phyloP scores from a whole-genome alignment of 805 yeast species.

The Candida gorgasii region DNA sequence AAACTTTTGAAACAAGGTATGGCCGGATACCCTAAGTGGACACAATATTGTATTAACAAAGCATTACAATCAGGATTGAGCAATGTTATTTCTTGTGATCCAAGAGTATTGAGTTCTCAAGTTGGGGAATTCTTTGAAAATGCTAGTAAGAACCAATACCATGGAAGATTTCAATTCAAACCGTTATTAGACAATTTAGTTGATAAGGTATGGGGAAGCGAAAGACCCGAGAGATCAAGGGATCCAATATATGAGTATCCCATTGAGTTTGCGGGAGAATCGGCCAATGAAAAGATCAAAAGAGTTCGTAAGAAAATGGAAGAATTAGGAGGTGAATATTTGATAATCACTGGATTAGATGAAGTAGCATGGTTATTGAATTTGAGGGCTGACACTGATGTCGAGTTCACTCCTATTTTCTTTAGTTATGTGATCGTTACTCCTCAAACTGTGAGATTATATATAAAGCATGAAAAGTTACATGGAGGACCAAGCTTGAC shows the following conservation, averaged over 20 bases:
- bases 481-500: slow-evolving; percentile 25
- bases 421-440: slow-evolving; percentile 58
- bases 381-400: slow-evolving; percentile 69
- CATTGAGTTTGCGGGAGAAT: slow-evolving; percentile 35
- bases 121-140: slow-evolving; percentile 43
- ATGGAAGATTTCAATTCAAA: slow-evolving; percentile 26
- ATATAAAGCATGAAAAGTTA: slow-evolving; percentile 51
- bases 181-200: slow-evolving; percentile 36
- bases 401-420: slow-evolving; percentile 85
- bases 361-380: slow-evolving; percentile 85
- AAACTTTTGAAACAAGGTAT: slow-evolving; percentile 74
- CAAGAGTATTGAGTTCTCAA: slow-evolving; percentile 61
- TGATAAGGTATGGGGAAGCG: slow-evolving; percentile 40
- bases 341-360: slow-evolving; percentile 65
- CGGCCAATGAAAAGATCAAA: slow-evolving; percentile 28
- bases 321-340: slow-evolving; percentile 23
- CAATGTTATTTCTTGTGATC: slow-evolving; percentile 78
- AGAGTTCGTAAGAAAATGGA: slow-evolving; percentile 32
- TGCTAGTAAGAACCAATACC: slow-evolving; percentile 19
- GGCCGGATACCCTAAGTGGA: slow-evolving; percentile 75
- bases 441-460: slow-evolving; percentile 44
- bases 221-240: slow-evolving; percentile 33
- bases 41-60: slow-evolving; percentile 62
- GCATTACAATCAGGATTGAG: slow-evolving; percentile 51
- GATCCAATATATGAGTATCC: slow-evolving; percentile 34